Evolutionary conservation across 331 rosid genomes (phyloP), one percentile per base, ranked within the genome.

Genomic region (Saraca asoca): DNA sequence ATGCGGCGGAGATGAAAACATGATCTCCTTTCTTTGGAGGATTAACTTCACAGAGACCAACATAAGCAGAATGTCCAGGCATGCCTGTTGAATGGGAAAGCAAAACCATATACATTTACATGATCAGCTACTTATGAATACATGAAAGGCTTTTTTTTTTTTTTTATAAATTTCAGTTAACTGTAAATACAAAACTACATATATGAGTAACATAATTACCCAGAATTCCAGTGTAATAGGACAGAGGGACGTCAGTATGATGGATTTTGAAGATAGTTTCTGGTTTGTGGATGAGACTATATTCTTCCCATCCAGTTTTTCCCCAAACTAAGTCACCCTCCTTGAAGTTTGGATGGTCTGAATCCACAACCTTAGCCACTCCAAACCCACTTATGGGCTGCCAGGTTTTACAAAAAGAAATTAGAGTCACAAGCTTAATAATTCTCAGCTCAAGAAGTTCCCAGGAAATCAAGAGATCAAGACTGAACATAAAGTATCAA

Each of bases 201-300:
- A 39, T 7, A 7, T 24, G 45, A 68, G 55, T 15, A 62, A 15
- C 13, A 42, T 8, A 44, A 6, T 58, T 80, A 80, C 85, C 81
- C 37, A 80, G 85, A 68, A 80, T 72, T 51, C 85, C 81, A 14
- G 85, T 72, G 58, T 80, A 80, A 34, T 72, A 41, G 35, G 81
- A 67, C 35, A 80, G 85, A 16, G 85, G 85, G n/a, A 80, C 79
- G 68, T 80, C 81, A 39, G 79, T 72, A 35, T 80, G 74, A 0
- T 76, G 77, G 34, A 76, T 76, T 58, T 72, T 80, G 67, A 51
- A 58, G 68, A 80, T 76, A n/a, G 53, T 58, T 20, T 59, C 66
- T 34, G 81, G 74, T 6, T 67, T 33, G 53, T 66, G 55, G 42
- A 77, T 66, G 64, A 71, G 35, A 52, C 77, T 71, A 16, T 71